Conservation (phyloP, 495 filamentous ascomycete species). For the Collariella sp. region DNA sequence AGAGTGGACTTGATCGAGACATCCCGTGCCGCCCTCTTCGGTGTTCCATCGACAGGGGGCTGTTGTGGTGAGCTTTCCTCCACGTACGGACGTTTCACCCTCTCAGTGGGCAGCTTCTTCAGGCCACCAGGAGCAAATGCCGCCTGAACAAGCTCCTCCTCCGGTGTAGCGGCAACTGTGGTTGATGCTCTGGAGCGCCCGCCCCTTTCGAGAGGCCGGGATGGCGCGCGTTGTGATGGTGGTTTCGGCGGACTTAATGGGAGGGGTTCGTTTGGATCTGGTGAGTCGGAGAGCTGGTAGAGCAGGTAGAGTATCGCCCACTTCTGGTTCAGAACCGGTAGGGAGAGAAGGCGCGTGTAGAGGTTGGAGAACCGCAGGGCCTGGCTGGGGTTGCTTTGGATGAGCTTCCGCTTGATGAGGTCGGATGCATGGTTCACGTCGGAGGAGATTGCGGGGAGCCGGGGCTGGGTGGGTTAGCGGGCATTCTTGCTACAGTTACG, state of each 20-base stretch:
- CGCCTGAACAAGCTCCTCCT: slow-evolving; percentile 41
- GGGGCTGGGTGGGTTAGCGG: slow-evolving; percentile 19
- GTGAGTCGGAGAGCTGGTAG: slow-evolving; percentile 64
- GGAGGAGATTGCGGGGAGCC: slow-evolving; percentile 33
- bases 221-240: slow-evolving; percentile 9
- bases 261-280: slow-evolving; percentile 37
- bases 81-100: slow-evolving; percentile 15
- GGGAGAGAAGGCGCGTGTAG: slow-evolving; percentile 74
- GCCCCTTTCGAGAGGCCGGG: slow-evolving; percentile 15
- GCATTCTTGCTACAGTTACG: background rate
- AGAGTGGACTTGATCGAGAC: slow-evolving; percentile 45
- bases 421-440: slow-evolving; percentile 87
- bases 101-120: slow-evolving; percentile 32
- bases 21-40: slow-evolving; percentile 27
- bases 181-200: slow-evolving; percentile 19
- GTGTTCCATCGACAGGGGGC: slow-evolving; percentile 8
- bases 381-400: slow-evolving; percentile 71
- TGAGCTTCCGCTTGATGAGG: slow-evolving; percentile 78
- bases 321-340: slow-evolving; percentile 88
- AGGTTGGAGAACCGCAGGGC: slow-evolving; percentile 83
- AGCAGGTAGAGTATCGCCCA: slow-evolving; percentile 93
- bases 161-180: slow-evolving; percentile 23
- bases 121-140: slow-evolving; percentile 50
- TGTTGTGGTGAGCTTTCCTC: slow-evolving; percentile 15
- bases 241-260: slow-evolving; percentile 26